Percentiles rank a stretch among this genome's conserved stretches.
These are phyloP conservation scores for Ophiostoma piceae DNA, from an alignment of 2,329 filamentous ascomycete genomes.

Conservation along the genomic window DNA sequence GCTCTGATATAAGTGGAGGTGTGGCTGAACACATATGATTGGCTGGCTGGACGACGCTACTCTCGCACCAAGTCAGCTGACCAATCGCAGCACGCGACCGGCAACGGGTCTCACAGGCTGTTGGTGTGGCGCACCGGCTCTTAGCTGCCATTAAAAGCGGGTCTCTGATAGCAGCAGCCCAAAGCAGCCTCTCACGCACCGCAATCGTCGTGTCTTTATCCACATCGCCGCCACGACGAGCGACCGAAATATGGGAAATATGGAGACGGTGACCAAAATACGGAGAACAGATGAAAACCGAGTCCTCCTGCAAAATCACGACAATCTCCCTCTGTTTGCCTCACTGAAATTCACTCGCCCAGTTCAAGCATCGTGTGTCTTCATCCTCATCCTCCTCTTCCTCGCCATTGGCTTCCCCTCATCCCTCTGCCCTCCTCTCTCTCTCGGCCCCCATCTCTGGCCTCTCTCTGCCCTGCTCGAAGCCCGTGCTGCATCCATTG, in stretches of 20 bases:
- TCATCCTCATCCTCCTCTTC: background rate
- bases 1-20: background rate
- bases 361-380: background rate
- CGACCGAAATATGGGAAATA: constrained; percentile 2
- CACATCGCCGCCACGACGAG: constrained; percentile 2
- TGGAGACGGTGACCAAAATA: constrained; percentile 12
- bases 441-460: background rate
- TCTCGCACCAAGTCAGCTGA: background rate
- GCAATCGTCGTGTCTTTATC: background rate
- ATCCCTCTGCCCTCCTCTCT: background rate
- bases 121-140: constrained; percentile 8
- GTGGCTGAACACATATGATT: background rate
- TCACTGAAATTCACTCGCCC: background rate
- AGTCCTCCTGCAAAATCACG: background rate
- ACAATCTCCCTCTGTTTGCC: background rate
- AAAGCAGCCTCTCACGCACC: background rate
- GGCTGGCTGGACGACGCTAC: background rate
- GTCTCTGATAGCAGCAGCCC: background rate
- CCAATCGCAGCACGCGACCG: background rate
- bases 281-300: constrained; percentile 13
- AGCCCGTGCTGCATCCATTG: background rate
- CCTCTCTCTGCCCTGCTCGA: background rate
- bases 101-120: background rate
- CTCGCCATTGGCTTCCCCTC: background rate
- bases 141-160: background rate